Conservation (phyloP, 83 land plant species). For the Picea abies region DNA sequence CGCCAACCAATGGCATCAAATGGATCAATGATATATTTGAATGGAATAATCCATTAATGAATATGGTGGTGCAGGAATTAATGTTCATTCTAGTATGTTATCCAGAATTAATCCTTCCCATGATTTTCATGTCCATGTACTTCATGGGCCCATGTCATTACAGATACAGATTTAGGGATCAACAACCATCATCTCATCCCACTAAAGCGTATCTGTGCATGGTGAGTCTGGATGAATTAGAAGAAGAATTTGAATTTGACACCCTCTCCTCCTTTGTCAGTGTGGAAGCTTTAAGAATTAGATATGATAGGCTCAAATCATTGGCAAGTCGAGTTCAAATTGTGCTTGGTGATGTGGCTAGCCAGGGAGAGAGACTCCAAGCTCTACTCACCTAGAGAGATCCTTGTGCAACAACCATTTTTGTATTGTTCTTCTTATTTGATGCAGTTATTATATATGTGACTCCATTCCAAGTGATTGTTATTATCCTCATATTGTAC, state of each 20-base stretch:
- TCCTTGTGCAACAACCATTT: conserved; percentile 71
- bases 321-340: conserved; percentile 71
- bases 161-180: conserved; percentile 21
- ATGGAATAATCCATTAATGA: conserved; percentile 83
- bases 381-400: conserved; percentile 83
- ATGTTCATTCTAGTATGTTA: conserved; percentile 86
- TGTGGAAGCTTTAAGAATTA: conserved; percentile 33
- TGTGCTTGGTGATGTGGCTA: conserved; percentile 41
- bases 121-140: conserved; percentile 46
- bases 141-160: conserved; percentile 66
- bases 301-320: conserved; percentile 16
- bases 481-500: conserved; percentile 47
- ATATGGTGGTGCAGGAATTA: conserved; percentile 74
- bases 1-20: not conserved
- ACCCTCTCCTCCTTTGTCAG: not conserved
- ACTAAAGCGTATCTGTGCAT: conserved; percentile 64
- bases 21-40: conserved; percentile 71
- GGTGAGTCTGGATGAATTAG: conserved; percentile 61
- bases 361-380: conserved; percentile 60
- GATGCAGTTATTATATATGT: conserved; percentile 48
- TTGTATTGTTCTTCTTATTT: conserved; percentile 47
- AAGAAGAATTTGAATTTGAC: conserved; percentile 13
- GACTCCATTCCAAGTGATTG: conserved; percentile 71
- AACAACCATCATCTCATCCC: conserved; percentile 52
- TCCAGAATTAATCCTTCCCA: conserved; percentile 38